These are phyloP conservation scores for Tetragonia tetragonoides DNA, from an alignment of 148 eudicot genomes.

Conservation along the genomic window DNA sequence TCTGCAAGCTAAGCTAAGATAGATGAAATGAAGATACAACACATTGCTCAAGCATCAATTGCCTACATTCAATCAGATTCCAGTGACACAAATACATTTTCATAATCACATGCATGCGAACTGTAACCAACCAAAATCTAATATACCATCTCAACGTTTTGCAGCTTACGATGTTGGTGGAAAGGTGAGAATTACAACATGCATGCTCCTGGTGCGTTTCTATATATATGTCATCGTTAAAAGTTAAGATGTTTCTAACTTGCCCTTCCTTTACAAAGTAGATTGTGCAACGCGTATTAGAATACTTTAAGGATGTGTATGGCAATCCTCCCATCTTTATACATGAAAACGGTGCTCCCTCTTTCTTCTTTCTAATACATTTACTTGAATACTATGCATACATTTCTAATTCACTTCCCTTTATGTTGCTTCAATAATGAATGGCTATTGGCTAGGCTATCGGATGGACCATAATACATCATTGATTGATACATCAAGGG, in stretches of 20 bases:
- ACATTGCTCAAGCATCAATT: no score
- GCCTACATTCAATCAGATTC: no score
- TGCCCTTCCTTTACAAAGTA: neutral
- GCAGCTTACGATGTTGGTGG: no score
- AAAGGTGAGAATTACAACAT: no score
- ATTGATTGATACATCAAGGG: neutral
- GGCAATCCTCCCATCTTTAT: neutral
- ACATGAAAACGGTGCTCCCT: constrained; percentile 8
- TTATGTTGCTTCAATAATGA: neutral
- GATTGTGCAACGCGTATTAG: neutral
- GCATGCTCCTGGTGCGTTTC: no score
- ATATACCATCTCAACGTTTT: no score
- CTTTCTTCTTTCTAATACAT: neutral
- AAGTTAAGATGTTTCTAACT: neutral
- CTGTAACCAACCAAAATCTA: no score
- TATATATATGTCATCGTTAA: neutral
- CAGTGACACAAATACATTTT: no score
- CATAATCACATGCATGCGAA: no score
- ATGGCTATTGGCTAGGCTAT: neutral
- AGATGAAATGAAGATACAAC: no score
- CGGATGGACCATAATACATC: neutral
- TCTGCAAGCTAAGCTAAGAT: no score
- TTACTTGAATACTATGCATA: neutral
- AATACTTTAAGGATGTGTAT: neutral
- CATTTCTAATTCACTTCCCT: neutral